Evolutionary conservation across 352 stramenopile species (phyloP).

Genomic region (Phytophthora fragariaefolia): DNA sequence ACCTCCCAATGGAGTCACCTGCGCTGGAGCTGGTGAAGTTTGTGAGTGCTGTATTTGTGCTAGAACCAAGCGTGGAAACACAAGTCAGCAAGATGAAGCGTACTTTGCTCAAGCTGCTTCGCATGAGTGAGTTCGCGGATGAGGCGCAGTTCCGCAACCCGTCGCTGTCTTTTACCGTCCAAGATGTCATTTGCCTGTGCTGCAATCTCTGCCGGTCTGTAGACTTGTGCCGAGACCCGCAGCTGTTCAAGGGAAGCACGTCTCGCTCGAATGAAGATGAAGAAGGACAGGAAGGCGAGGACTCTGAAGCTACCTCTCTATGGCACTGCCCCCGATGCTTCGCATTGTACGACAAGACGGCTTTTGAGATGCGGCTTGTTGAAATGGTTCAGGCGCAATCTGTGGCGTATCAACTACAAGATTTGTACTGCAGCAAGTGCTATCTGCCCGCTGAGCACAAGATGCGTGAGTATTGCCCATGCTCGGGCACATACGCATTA

Average conservation of each 20-base stretch:
- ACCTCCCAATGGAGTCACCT: conserved; percentile 85
- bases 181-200: conserved; percentile 96
- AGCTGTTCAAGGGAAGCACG: conserved; percentile 85
- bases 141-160: conserved; percentile 94
- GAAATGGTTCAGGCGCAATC: conserved; percentile 89
- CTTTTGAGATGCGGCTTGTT: conserved; percentile 93
- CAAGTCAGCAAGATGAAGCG: conserved; percentile 93
- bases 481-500: conserved; percentile 72
- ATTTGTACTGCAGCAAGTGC: conserved; percentile 87
- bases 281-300: conserved; percentile 36
- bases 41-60: conserved; percentile 91
- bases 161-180: conserved; percentile 95
- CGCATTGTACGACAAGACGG: conserved; percentile 88
- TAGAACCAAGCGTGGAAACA: conserved; percentile 93
- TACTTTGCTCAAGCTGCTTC: conserved; percentile 89
- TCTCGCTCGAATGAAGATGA: conserved; percentile 29
- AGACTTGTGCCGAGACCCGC: conserved; percentile 96
- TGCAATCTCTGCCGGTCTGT: conserved; percentile 96
- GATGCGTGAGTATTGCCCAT: conserved; percentile 82
- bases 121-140: conserved; percentile 75
- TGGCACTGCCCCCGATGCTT: conserved; percentile 96
- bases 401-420: conserved; percentile 94
- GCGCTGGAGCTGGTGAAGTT: conserved; percentile 98
- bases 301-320: conserved; percentile 14
- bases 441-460: conserved; percentile 74